Percentiles rank a stretch among this genome's conserved stretches.
Evolutionary conservation across 768 basidiomycete genomes (phyloP).

Genomic region (Hygrocybe punicea): DNA sequence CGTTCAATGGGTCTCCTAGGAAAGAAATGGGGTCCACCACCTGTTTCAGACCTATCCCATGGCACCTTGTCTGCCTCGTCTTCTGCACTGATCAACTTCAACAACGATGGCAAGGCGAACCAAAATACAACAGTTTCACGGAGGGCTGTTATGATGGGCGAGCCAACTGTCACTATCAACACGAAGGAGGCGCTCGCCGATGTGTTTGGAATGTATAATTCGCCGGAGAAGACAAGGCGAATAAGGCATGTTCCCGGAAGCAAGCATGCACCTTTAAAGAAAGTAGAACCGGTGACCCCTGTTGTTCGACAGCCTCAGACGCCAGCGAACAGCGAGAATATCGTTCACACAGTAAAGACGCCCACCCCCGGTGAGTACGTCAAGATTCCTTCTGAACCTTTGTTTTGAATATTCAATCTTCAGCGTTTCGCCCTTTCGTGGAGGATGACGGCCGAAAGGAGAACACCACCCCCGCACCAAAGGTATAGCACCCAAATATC

Average conservation of each 20-base stretch:
- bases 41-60: constrained; percentile 42
- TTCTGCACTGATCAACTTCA: constrained; percentile 11
- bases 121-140: not conserved
- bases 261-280: constrained; percentile 69
- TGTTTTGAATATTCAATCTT: constrained; percentile 11
- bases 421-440: constrained; percentile 66
- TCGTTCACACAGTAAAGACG: constrained; percentile 38
- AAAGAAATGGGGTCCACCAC: constrained; percentile 76
- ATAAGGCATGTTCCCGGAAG: constrained; percentile 51
- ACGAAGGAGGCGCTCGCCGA: constrained; percentile 93
- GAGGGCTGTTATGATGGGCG: constrained; percentile 46
- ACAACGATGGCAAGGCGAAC: not conserved
- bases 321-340: constrained; percentile 41
- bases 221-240: constrained; percentile 71
- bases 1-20: constrained; percentile 77
- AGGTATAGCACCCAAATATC: constrained; percentile 30
- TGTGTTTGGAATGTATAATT: constrained; percentile 96
- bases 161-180: constrained; percentile 92
- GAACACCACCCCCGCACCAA: constrained; percentile 39
- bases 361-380: constrained; percentile 33
- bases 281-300: constrained; percentile 51
- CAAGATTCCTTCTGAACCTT: constrained; percentile 4
- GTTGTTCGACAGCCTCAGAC: not conserved
- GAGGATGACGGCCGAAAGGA: constrained; percentile 53
- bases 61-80: constrained; percentile 34